Base-by-base conservation (phyloP, 208 protist genomes). In the Crithidia sp. region DNA sequence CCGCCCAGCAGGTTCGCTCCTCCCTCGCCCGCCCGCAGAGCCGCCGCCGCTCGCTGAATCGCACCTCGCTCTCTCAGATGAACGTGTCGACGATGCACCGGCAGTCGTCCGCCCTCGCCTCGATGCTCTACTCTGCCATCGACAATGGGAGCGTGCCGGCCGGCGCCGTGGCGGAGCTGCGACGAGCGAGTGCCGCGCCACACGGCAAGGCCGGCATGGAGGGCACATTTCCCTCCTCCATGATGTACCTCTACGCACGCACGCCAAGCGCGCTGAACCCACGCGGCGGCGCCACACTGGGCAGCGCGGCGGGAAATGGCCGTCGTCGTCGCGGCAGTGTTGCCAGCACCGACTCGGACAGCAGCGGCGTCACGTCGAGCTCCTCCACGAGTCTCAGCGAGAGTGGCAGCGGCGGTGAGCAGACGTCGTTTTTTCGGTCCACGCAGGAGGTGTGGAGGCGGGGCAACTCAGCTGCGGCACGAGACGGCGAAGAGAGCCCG, bases 331-430 rank as follows among this genome's bases (percentile, higher is more conserved):
- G 37, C 19, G 17, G 52, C 40, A 69, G 64, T 14, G 7, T 6
- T 2, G 40, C 39, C 40, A 69, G 64, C 52, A 69, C 64, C 37
- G 64, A 59, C 19, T 69, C 64, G 40, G 52, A 49, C 52, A 59
- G 52, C 64, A 69, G 64, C 64, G 64, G 64, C 5, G 64, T 59
- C 64, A 69, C 64, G 39, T 69, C 64, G 6, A 69, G 64, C 40
- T 69, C 52, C 40, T 9, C 52, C 14, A 28, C 28, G 28, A 69
- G 52, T 52, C 52, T 9, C 14, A 69, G 64, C 17, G 52, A 59
- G 16, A 49, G 45, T 13, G 17, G 59, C 40, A 49, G 40, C 64
- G n/a, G 12, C 16, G 52, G 59, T 16, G 36, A n/a, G 6, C 40
- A 45, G 5, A 43, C 64, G 17, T 69, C 64, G 16, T 69, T 69